phyloP scores from a whole-genome alignment of 78 protist genomes.

The Pelomyxa schiedti region DNA sequence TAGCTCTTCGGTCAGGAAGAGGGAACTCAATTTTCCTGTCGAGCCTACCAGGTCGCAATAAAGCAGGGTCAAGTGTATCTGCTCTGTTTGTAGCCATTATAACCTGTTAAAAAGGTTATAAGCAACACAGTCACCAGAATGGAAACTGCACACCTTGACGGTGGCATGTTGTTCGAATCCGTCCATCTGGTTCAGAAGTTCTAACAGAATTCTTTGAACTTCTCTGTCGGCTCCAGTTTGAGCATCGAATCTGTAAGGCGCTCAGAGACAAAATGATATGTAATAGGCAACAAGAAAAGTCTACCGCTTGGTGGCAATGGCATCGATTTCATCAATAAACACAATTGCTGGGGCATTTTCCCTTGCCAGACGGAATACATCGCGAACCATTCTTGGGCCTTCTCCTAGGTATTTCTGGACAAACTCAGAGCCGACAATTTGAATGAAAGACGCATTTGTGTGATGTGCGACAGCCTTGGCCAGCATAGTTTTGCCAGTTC shows the following conservation, averaged over 20 bases:
- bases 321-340: conserved; percentile 99
- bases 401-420: conserved; percentile 99
- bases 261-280: too few relatives aligned
- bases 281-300: too few relatives aligned
- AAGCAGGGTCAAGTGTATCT: conserved; percentile 99
- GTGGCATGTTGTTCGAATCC: conserved; percentile 97
- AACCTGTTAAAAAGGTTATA: conserved; percentile 34
- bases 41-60: conserved; percentile 98
- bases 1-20: conserved; percentile 97
- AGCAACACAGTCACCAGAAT: not conserved
- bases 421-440: conserved; percentile 98
- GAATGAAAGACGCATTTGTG: conserved; percentile 94
- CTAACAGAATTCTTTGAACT: conserved; percentile 98
- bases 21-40: conserved; percentile 93
- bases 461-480: conserved; percentile 99
- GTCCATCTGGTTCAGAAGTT: conserved; percentile 99
- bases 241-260: conserved; percentile 97
- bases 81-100: conserved; percentile 99
- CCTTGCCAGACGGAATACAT: conserved; percentile 94
- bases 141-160: too few relatives aligned
- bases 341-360: conserved; percentile 99
- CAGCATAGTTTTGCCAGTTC: conserved; percentile 83
- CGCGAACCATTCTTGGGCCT: conserved; percentile 99
- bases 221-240: conserved; percentile 98
- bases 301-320: conserved; percentile 59